Evolutionary conservation across 192 early-diverging fungal species (phyloP).

Genomic region (Backusella parvicylindrica): DNA sequence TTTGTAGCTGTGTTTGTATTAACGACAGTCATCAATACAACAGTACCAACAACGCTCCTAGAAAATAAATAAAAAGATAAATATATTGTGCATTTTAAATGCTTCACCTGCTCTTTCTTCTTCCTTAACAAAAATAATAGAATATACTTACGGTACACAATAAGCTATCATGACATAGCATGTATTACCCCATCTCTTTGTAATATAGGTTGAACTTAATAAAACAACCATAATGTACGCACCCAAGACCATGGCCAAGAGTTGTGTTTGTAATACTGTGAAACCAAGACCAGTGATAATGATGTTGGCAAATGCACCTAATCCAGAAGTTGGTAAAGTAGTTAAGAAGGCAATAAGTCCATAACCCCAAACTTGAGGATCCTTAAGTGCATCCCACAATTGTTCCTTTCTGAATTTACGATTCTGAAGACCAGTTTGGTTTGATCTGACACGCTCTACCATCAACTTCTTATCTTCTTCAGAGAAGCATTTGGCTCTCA

Average conservation of each 20-base stretch:
- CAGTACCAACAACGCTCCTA: conserved; percentile 13
- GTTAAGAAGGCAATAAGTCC: conserved; percentile 18
- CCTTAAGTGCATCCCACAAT: conserved; percentile 8
- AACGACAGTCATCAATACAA: conserved; percentile 17
- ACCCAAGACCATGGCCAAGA: conserved; percentile 22
- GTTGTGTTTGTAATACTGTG: conserved; percentile 16
- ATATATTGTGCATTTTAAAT: background rate
- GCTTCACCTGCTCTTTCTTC: background rate
- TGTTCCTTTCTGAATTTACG: conserved; percentile 14
- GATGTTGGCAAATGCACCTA: conserved; percentile 21
- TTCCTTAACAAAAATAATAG: background rate
- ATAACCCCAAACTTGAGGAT: conserved; percentile 12
- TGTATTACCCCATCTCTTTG: conserved; percentile 11
- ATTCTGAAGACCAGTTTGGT: conserved; percentile 21
- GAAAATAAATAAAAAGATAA: background rate
- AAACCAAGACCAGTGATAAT: conserved; percentile 19
- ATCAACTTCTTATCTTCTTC: conserved; percentile 22
- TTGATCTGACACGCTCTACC: conserved; percentile 18
- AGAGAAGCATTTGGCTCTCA: conserved; percentile 22
- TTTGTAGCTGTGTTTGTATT: conserved; percentile 12
- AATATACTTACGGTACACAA: conserved; percentile 11
- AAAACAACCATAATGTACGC: conserved; percentile 13
- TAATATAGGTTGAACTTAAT: conserved; percentile 1
- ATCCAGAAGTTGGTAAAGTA: conserved; percentile 15
- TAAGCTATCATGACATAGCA: conserved; percentile 6